Evolutionary conservation across 768 basidiomycete species (phyloP).

Genomic region (Pleurotus pulmonarius): DNA sequence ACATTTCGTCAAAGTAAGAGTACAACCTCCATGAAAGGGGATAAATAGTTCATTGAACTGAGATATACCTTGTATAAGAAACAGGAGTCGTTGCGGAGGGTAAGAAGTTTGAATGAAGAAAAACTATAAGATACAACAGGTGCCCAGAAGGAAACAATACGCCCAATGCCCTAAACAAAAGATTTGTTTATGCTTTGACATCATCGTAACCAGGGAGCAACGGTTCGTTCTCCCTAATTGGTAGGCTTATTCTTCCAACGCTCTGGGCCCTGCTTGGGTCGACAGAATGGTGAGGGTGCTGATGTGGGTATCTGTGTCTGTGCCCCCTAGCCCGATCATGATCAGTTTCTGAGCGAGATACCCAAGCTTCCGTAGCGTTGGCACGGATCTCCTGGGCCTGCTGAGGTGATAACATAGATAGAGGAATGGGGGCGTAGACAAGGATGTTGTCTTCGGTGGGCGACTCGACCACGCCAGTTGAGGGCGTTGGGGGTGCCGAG

Average conservation of each 20-base stretch:
- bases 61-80: background rate
- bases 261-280: constrained; percentile 17
- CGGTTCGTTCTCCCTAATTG: constrained; percentile 42
- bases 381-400: constrained; percentile 47
- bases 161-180: background rate
- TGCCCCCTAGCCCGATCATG: constrained; percentile 15
- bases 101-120: background rate
- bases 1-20: no score
- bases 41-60: constrained; percentile 3
- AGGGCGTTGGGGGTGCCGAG: constrained; percentile 9
- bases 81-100: background rate
- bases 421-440: constrained; percentile 71
- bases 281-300: constrained; percentile 22
- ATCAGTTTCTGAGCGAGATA: constrained; percentile 30
- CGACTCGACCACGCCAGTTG: constrained; percentile 11
- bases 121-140: constrained; percentile 4
- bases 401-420: constrained; percentile 50
- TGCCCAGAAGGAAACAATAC: background rate
- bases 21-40: constrained; percentile 5
- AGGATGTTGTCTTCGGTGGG: constrained; percentile 26
- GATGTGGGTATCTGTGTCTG: constrained; percentile 23
- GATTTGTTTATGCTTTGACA: constrained; percentile 10
- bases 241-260: constrained; percentile 40
- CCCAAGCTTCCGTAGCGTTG: constrained; percentile 67
- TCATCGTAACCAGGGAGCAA: constrained; percentile 30